Evolutionary conservation across 139 green algal species (phyloP).

Genomic region (Penium margaritaceum): DNA sequence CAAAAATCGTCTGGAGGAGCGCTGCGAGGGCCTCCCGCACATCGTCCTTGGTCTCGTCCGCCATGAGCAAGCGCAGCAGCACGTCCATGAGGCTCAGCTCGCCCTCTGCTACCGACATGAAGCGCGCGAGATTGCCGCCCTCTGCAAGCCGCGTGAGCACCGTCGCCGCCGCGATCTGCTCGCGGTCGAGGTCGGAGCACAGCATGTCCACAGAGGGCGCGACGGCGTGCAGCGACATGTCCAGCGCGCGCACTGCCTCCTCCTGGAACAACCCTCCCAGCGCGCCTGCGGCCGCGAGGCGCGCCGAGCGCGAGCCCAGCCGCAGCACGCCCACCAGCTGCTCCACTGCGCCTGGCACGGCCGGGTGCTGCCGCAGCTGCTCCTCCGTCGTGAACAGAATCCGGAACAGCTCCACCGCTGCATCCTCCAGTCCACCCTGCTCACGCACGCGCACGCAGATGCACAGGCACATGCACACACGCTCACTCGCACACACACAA

Average conservation of each 20-base stretch:
- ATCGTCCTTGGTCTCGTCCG: background rate
- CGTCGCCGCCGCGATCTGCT: constrained; percentile 20
- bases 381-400: constrained; percentile 26
- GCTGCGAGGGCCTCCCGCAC: constrained; percentile 14
- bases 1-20: constrained; percentile 18
- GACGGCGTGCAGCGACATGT: constrained; percentile 18
- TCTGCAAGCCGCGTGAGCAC: constrained; percentile 16
- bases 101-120: constrained; percentile 11
- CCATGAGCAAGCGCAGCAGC: background rate
- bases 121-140: background rate
- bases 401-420: constrained; percentile 16
- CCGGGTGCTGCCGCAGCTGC: constrained; percentile 15
- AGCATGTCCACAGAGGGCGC: constrained; percentile 30
- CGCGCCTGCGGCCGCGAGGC: constrained; percentile 8
- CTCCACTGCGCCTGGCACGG: constrained; percentile 22
- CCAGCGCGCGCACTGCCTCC: constrained; percentile 2
- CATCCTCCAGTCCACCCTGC: constrained; percentile 33
- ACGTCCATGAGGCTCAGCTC: background rate
- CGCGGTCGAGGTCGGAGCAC: background rate
- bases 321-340: constrained; percentile 32
- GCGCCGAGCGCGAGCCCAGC: constrained; percentile 8
- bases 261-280: constrained; percentile 24
- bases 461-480: no score
- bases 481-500: no score
- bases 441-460: no score